Percentiles rank a stretch among this genome's conserved stretches.
Conservation (phyloP, 1,284 basidiomycete species). For the Pisolithus thermaeus region DNA sequence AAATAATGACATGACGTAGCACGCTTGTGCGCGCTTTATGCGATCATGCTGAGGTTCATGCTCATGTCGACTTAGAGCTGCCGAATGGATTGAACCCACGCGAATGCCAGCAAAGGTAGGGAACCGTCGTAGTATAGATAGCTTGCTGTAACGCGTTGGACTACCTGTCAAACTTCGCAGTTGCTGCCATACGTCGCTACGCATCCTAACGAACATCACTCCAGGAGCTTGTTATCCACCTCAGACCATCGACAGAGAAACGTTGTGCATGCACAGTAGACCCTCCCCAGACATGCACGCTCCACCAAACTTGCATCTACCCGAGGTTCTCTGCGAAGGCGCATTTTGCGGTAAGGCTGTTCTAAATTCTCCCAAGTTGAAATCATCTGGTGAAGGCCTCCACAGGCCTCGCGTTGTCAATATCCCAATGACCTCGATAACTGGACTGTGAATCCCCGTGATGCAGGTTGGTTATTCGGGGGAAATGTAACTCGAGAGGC, state of each 20-base stretch:
- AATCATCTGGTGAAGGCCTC: background rate
- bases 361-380: too few species aligned
- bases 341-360: conserved; percentile 84
- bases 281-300: conserved; percentile 90
- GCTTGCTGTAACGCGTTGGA: conserved; percentile 95
- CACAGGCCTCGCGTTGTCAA: conserved; percentile 94
- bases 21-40: too few species aligned
- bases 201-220: background rate
- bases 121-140: conserved; percentile 94
- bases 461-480: conserved; percentile 94
- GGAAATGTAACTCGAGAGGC: conserved; percentile 82
- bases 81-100: conserved; percentile 49
- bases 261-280: conserved; percentile 90
- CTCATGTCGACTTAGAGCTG: too few species aligned
- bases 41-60: too few species aligned
- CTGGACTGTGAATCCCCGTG: conserved; percentile 91
- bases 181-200: conserved; percentile 69
- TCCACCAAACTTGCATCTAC: conserved; percentile 88
- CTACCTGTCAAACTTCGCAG: conserved; percentile 85
- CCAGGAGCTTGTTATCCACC: background rate
- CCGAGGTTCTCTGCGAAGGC: conserved; percentile 89
- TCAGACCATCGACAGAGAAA: conserved; percentile 90
- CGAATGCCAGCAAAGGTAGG: conserved; percentile 96
- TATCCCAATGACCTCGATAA: conserved; percentile 88
- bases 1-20: too few species aligned